Base-by-base conservation (phyloP, 495 filamentous ascomycete species). In the Hypoxylon intermedium region DNA sequence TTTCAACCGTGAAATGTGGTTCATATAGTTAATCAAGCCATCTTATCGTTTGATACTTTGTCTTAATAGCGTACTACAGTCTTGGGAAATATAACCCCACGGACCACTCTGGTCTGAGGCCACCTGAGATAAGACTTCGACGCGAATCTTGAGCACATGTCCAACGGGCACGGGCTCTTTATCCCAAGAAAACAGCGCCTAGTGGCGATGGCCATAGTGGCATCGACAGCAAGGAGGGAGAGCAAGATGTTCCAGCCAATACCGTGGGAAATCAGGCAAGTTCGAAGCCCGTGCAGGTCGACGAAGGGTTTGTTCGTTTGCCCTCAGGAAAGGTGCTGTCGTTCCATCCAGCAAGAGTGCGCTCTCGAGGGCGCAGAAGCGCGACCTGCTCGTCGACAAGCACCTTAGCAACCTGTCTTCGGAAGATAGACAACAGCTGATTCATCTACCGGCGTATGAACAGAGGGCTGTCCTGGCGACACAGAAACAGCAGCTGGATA, bases 141-240 rank as follows among this genome's bases (percentile, higher is more conserved):
- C 36, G 11, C 40, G 12, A 74, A 72, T 42, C 13, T 74, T 12
- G 45, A 24, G 23, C 72, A 75, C 47, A 75, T 75, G 73, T 57
- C 53, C 12, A 52, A 68, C 3, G 40, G 42, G 20, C 73, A 75
- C 52, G 62, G 68, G 9, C 65, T 75, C 49, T 66, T 70, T 58
- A 67, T 75, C 31, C 67, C 64, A 3, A 41, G 65, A 15, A 23
- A 43, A 3, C 59, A 65, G 9, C 43, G 58, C 36, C 66, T 75
- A n/a, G 59, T 71, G 37, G 70, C 9, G 60, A 67, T 18, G 24
- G 24, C 24, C 24, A 26, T 4, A 7, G 7, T 7, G 24, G 24
- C 24, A 26, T 26, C 7, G 24, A 26, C 3, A 26, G 4, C 24
- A 26, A 26, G 24, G 24, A 3, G 24, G 31, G 31, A 5, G 12